Conservation (phyloP, 768 basidiomycete species). For the Rhodotorula kratochvilovae region DNA sequence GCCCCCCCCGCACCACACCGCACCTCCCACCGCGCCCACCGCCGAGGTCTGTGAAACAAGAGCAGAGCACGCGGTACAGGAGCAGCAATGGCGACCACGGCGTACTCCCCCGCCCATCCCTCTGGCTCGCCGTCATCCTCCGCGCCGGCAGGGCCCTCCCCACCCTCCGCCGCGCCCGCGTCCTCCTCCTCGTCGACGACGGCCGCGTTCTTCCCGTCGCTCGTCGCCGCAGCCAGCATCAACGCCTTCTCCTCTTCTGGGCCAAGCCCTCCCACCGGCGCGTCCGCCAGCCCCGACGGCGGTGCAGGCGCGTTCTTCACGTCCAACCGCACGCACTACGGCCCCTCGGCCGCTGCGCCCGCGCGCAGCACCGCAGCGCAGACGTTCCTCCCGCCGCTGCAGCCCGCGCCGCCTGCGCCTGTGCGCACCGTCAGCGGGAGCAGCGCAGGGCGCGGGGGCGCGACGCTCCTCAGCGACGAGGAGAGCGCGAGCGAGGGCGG, state of each 20-base stretch:
- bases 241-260: neutral
- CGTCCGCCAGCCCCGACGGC: neutral
- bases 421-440: conserved; percentile 9
- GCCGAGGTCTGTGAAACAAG: too few relatives aligned
- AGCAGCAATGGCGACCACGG: too few relatives aligned
- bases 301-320: conserved; percentile 15
- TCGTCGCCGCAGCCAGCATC: neutral
- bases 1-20: too few relatives aligned
- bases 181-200: too few relatives aligned
- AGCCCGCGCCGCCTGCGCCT: neutral
- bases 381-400: conserved; percentile 1
- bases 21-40: too few relatives aligned
- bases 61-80: too few relatives aligned
- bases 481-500: conserved; percentile 1
- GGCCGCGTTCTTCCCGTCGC: neutral
- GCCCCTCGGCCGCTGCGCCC: neutral
- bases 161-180: neutral
- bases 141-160: neutral
- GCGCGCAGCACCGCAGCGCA: neutral
- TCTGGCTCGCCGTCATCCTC: neutral
- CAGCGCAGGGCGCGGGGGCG: conserved; percentile 2
- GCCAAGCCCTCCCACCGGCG: neutral
- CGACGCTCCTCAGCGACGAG: conserved; percentile 23
- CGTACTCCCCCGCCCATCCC: neutral
- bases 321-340: neutral